Conservation (phyloP, 116 monocot genomes). For the Posidonia oceanica region DNA sequence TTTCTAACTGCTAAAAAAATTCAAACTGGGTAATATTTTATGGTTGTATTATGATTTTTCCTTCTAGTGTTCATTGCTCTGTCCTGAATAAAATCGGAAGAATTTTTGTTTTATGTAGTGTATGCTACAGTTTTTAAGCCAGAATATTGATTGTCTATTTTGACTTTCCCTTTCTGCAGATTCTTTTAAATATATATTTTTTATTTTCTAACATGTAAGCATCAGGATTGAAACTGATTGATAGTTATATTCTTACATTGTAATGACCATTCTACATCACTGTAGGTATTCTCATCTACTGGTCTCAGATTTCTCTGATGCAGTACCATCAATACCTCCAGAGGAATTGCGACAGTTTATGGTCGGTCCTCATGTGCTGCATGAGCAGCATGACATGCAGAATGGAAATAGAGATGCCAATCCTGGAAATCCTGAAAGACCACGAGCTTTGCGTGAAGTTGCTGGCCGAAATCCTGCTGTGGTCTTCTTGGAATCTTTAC, state of each 20-base stretch:
- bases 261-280: neutral
- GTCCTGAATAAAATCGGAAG: no score
- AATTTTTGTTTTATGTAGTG: no score
- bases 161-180: no score
- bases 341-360: constrained; percentile 82
- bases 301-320: constrained; percentile 88
- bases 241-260: neutral
- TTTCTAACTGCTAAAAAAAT: no score
- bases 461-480: constrained; percentile 60
- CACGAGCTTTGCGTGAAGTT: constrained; percentile 43
- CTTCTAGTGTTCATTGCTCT: no score
- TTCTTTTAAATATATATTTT: no score
- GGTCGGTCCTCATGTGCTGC: constrained; percentile 46
- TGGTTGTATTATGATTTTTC: no score
- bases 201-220: no score
- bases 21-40: no score
- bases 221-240: no score
- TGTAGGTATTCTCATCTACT: constrained; percentile 84
- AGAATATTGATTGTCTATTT: no score
- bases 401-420: constrained; percentile 20
- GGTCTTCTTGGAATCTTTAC: constrained; percentile 77
- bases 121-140: no score
- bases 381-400: constrained; percentile 35
- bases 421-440: constrained; percentile 18
- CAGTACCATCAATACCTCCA: constrained; percentile 73